Evolutionary conservation across 202 grass and related monocot genomes (phyloP).

Genomic region (Panicum virgatum): DNA sequence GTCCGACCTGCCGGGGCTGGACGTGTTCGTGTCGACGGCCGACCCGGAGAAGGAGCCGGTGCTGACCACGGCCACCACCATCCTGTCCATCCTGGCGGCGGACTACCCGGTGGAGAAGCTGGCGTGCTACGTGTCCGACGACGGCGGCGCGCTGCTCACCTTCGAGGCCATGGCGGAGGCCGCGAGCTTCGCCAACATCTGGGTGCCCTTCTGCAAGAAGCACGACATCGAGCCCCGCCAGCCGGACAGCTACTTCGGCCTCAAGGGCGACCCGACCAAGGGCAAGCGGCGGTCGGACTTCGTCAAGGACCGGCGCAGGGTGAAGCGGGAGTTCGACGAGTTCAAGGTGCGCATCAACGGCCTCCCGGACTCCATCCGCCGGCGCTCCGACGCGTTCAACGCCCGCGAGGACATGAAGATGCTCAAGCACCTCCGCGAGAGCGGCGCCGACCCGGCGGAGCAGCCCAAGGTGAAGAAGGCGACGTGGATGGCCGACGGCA

Average conservation of each 20-base stretch:
- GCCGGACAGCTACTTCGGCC: conserved; percentile 84
- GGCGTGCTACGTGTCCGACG: conserved; percentile 90
- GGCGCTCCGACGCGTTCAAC: conserved; percentile 91
- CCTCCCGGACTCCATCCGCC: conserved; percentile 79
- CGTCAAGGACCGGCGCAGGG: conserved; percentile 87
- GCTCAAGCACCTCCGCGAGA: conserved; percentile 85
- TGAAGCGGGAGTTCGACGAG: conserved; percentile 92
- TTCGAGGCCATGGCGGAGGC: conserved; percentile 99
- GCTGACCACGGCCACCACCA: conserved; percentile 88
- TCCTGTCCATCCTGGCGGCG: conserved; percentile 77
- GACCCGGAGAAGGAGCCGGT: conserved; percentile 96
- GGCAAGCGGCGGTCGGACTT: conserved; percentile 80
- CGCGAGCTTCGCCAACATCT: conserved; percentile 86
- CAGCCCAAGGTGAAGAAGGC: conserved; percentile 89
- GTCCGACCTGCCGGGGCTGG: conserved; percentile 83
- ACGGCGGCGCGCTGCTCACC: conserved; percentile 81
- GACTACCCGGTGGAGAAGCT: conserved; percentile 96
- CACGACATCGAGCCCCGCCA: conserved; percentile 94
- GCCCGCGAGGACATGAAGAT: conserved; percentile 98
- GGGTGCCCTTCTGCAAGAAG: conserved; percentile 95
- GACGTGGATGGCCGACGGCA: conserved; percentile 97
- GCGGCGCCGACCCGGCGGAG: conserved; percentile 63
- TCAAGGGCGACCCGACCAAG: conserved; percentile 91
- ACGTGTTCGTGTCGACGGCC: conserved; percentile 95
- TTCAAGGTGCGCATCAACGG: conserved; percentile 97